Evolutionary conservation across 73 alveolate species (phyloP).

Genomic region (Uronychia binucleata): DNA sequence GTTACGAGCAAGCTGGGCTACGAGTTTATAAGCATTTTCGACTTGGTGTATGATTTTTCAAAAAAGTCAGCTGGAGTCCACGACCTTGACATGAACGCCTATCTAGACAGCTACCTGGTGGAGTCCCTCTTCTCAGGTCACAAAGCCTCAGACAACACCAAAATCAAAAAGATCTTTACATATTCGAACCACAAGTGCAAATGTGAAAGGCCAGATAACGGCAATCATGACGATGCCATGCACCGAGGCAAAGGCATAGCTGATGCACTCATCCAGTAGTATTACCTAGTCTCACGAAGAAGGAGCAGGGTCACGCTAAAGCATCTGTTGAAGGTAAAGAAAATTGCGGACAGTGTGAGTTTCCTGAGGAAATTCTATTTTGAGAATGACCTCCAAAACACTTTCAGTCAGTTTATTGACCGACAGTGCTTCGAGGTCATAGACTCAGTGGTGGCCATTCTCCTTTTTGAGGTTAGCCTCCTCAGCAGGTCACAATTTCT

Average conservation of each 20-base stretch:
- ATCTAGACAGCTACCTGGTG: neutral
- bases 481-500: neutral
- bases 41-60: conserved; percentile 15
- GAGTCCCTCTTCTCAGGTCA: neutral
- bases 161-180: neutral
- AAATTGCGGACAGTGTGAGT: conserved; percentile 51
- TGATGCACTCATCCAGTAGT: neutral
- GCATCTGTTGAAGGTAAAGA: conserved; percentile 35
- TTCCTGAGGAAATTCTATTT: conserved; percentile 30
- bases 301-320: conserved; percentile 20
- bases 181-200: neutral
- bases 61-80: conserved; percentile 4
- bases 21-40: conserved; percentile 27
- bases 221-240: no score
- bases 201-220: neutral
- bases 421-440: neutral
- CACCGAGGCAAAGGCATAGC: neutral
- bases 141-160: neutral
- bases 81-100: neutral
- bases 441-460: neutral
- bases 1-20: conserved; percentile 8
- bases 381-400: neutral
- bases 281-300: neutral
- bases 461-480: neutral
- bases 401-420: neutral